A percentile compares a stretch with the other conserved stretches of the same genome.
Evolutionary conservation across 306 rosid genomes (phyloP).

Genomic region (Vicia faba): DNA sequence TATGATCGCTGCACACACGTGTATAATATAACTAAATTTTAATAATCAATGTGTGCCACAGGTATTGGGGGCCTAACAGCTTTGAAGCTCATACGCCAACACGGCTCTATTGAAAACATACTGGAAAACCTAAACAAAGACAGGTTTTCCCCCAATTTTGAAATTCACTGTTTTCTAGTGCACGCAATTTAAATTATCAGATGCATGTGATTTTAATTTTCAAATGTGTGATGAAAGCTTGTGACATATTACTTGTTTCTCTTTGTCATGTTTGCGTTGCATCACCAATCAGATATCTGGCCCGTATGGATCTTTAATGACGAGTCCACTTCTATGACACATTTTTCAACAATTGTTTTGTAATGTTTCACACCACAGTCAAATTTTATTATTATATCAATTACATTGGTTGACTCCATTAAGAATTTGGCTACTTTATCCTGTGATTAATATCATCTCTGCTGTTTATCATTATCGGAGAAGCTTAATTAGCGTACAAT

Average conservation of each 20-base stretch:
- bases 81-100: conserved; percentile 91
- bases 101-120: conserved; percentile 85
- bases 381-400: conserved; percentile 13
- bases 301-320: conserved; percentile 23
- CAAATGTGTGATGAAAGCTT: conserved; percentile 11
- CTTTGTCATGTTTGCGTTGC: conserved; percentile 21
- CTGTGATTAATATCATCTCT: conserved; percentile 12
- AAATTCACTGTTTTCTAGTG: conserved; percentile 16
- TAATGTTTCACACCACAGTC: conserved; percentile 21
- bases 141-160: conserved; percentile 55
- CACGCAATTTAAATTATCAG: conserved; percentile 14
- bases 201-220: neutral
- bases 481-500: neutral
- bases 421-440: conserved; percentile 4
- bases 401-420: neutral
- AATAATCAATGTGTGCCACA: conserved; percentile 42
- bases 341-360: neutral
- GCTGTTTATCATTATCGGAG: conserved; percentile 7
- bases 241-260: conserved; percentile 24
- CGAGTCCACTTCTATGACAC: conserved; percentile 13
- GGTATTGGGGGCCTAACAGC: conserved; percentile 97
- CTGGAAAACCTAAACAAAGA: conserved; percentile 84
- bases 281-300: conserved; percentile 16
- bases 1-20: conserved; percentile 28
- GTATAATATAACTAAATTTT: conserved; percentile 8